Evolutionary conservation across 257 asterid species (phyloP).

Genomic region (Ligustrum vulgare): DNA sequence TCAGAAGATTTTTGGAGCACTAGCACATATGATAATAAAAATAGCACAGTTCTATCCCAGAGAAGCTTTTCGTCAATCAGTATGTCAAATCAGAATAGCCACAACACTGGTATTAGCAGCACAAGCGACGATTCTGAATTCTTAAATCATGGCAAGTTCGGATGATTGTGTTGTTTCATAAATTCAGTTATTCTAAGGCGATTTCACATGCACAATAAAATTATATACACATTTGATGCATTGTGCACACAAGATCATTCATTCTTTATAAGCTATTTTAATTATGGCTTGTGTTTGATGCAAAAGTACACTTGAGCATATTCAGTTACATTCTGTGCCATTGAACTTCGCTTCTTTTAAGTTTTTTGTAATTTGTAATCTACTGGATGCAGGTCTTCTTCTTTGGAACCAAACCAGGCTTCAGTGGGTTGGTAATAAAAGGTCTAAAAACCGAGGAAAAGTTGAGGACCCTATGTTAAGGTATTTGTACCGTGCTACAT

Average conservation of each 20-base stretch:
- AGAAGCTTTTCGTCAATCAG: slow-evolving; percentile 72
- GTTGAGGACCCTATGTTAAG: slow-evolving; percentile 50
- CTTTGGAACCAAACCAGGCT: slow-evolving; percentile 68
- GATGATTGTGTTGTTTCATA: neutral
- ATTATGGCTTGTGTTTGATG: neutral
- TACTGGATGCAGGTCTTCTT: slow-evolving; percentile 44
- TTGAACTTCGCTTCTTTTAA: neutral
- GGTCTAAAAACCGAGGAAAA: slow-evolving; percentile 31
- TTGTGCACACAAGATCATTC: neutral
- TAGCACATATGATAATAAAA: slow-evolving; percentile 65
- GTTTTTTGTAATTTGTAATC: too few relatives aligned
- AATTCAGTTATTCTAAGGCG: neutral
- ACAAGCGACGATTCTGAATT: slow-evolving; percentile 55
- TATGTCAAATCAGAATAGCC: slow-evolving; percentile 49
- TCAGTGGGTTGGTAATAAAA: slow-evolving; percentile 55
- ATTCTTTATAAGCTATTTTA: neutral
- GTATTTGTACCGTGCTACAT: slow-evolving; percentile 26
- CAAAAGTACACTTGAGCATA: slow-evolving; percentile 3
- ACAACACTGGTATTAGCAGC: slow-evolving; percentile 37
- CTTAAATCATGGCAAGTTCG: slow-evolving; percentile 62
- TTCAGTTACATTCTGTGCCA: neutral
- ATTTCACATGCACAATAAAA: neutral
- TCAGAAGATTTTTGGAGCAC: slow-evolving; percentile 86
- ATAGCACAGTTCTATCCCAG: slow-evolving; percentile 59
- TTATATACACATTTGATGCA: neutral